These are phyloP conservation scores for Diatrype stigma DNA, from an alignment of 2,329 filamentous ascomycete genomes.

Conservation along the genomic window DNA sequence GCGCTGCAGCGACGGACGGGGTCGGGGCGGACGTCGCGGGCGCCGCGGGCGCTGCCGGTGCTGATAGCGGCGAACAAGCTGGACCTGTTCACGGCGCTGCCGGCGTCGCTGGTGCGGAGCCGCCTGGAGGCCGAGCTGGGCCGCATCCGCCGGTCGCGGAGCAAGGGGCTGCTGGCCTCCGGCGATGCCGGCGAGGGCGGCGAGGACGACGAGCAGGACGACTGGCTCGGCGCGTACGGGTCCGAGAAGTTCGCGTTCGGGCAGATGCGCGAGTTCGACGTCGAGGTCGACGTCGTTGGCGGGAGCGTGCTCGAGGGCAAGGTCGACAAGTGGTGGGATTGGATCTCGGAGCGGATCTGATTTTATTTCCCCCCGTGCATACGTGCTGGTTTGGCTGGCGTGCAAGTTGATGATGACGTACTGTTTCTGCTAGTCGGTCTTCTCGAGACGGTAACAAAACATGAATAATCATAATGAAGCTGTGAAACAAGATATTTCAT, in stretches of 20 bases:
- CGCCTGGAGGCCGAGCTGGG: slow-evolving; percentile 78
- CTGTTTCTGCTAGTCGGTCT: no score
- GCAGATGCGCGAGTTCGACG: slow-evolving; percentile 78
- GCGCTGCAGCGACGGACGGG: slow-evolving; percentile 70
- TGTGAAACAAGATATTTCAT: no score
- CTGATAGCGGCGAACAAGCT: slow-evolving; percentile 92
- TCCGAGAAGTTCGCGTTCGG: slow-evolving; percentile 73
- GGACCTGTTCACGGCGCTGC: slow-evolving; percentile 90
- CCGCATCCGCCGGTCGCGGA: slow-evolving; percentile 69
- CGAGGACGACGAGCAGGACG: slow-evolving; percentile 68
- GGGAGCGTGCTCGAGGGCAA: slow-evolving; percentile 69
- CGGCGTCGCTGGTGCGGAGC: slow-evolving; percentile 68
- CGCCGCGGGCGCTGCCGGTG: slow-evolving; percentile 61
- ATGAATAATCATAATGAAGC: no score
- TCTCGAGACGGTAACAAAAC: no score
- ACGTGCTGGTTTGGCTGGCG: no score
- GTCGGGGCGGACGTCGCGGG: slow-evolving; percentile 50
- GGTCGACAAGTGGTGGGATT: slow-evolving; percentile 82
- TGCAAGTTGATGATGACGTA: no score
- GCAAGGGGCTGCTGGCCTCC: slow-evolving; percentile 78
- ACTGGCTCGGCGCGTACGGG: slow-evolving; percentile 79
- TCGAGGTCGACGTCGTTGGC: slow-evolving; percentile 71
- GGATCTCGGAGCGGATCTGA: slow-evolving; percentile 76
- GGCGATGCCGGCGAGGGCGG: slow-evolving; percentile 64
- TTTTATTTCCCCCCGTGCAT: no score